phyloP scores from a whole-genome alignment of 1,139 yeast genomes.

The Yamadazyma songkhlaensis region DNA sequence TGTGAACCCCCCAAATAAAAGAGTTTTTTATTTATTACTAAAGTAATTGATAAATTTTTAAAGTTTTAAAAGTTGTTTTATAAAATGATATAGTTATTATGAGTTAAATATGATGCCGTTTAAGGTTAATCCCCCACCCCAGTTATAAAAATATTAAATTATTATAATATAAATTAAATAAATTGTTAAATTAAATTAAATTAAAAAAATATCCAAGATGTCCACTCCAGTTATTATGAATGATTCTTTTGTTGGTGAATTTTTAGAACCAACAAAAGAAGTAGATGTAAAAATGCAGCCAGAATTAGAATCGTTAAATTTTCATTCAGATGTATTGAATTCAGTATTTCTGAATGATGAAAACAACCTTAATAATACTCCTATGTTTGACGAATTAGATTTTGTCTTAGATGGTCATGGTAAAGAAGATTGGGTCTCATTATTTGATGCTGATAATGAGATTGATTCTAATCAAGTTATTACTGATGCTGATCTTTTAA shows the following conservation, averaged over 20 bases:
- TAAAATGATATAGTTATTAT: constrained; percentile 8
- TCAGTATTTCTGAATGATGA: constrained; percentile 56
- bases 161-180: constrained; percentile 1
- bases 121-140: background rate
- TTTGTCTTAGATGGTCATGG: constrained; percentile 45
- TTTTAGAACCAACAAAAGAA: constrained; percentile 5
- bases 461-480: constrained; percentile 24
- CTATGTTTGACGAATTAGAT: constrained; percentile 63
- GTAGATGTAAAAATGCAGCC: constrained; percentile 7
- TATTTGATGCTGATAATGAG: constrained; percentile 46
- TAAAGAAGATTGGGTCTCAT: constrained; percentile 61
- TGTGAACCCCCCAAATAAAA: constrained; percentile 2
- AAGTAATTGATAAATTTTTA: constrained; percentile 6
- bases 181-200: constrained; percentile 2
- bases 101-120: constrained; percentile 6
- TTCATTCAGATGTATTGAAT: constrained; percentile 59
- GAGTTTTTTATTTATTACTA: constrained; percentile 6
- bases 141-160: constrained; percentile 1
- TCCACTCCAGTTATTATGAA: constrained; percentile 18
- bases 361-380: constrained; percentile 46
- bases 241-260: constrained; percentile 28
- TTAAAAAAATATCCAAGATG: constrained; percentile 5
- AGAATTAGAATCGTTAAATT: constrained; percentile 42
- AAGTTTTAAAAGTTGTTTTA: constrained; percentile 7
- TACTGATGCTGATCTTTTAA: constrained; percentile 20